A percentile compares a stretch with the other conserved stretches of the same genome.
Evolutionary conservation across 2,329 filamentous ascomycete genomes (phyloP).

Genomic region (Diaporthe vaccinii): DNA sequence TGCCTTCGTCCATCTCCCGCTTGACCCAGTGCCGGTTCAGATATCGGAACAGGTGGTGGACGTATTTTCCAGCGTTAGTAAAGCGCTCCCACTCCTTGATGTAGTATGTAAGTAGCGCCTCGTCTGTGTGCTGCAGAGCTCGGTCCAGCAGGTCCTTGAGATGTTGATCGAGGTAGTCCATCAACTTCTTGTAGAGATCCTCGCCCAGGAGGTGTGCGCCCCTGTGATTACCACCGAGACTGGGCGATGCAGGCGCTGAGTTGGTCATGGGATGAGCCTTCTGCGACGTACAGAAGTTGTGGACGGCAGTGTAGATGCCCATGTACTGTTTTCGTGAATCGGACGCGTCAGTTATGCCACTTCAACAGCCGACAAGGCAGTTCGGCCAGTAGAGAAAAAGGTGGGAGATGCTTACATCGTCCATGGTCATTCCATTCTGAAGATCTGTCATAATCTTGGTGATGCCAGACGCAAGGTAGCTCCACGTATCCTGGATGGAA

Average conservation of each 20-base stretch:
- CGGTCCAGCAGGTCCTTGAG: slow-evolving; percentile 78
- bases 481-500: slow-evolving; percentile 74
- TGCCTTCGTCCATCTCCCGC: slow-evolving; percentile 97
- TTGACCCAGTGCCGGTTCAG: slow-evolving; percentile 99
- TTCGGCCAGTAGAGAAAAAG: not conserved
- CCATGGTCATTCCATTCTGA: slow-evolving; percentile 93
- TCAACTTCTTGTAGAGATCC: slow-evolving; percentile 93
- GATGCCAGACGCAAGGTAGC: slow-evolving; percentile 88
- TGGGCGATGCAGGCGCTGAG: slow-evolving; percentile 66
- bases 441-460: slow-evolving; percentile 94
- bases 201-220: slow-evolving; percentile 91
- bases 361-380: slow-evolving; percentile 36
- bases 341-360: slow-evolving; percentile 38
- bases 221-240: slow-evolving; percentile 45
- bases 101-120: slow-evolving; percentile 91
- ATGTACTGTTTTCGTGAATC: slow-evolving; percentile 76
- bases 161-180: slow-evolving; percentile 85
- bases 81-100: slow-evolving; percentile 98
- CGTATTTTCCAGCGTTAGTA: slow-evolving; percentile 95
- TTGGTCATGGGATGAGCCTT: slow-evolving; percentile 70
- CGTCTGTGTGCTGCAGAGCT: slow-evolving; percentile 86
- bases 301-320: slow-evolving; percentile 96
- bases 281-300: slow-evolving; percentile 99
- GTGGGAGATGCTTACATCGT: slow-evolving; percentile 70
- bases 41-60: slow-evolving; percentile 96